Evolutionary conservation across 176 grass and related monocot species (phyloP), one percentile per base, ranked within the genome.

Genomic region (Ensete glaucum): DNA sequence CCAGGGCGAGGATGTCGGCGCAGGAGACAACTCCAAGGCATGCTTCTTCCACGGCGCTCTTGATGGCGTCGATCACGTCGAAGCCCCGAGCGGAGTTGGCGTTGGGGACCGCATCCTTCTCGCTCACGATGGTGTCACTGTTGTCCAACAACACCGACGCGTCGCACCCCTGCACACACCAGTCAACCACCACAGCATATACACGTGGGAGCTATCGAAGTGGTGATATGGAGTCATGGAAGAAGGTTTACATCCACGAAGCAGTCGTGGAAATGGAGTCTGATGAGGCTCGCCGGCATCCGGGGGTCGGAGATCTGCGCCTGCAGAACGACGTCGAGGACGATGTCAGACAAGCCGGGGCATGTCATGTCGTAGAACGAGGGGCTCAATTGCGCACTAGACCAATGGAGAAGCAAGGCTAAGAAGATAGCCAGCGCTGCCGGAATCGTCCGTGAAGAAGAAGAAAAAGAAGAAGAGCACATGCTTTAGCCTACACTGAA

Each of bases 101-200:
- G 79, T 96, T 96, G 2, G 93, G 83, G 0, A 0, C 52, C 4
- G 93, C 87, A 71, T 9, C 88, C 83, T 96, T 96, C 83, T 96
- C 93, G 3, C 89, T 83, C 52, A 15, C 67, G 10, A 96, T 80
- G 15, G 9, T 85, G 0, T 85, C 0, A 0, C 89, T 88, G 79
- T 96, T 89, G 2, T 96, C 93, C 52, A 96, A 78, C 64, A 96
- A 62, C 84, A 96, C 1, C 3, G 93, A 96, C 8, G 83, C 93
- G 24, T 96, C 93, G 75, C 89, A 96, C n/a, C 93, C 89, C 93
- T 96, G 17, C 20, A 62, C 34, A 69, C 10, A 66, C 6, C 22
- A 66, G 13, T 68, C 13, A 43, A 43, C 34, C 34, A 43, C 4
- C 3, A 43, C 34, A 43, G 34, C 4, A 5, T 43, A 43, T 43